Conservation (phyloP, 768 basidiomycete species). For the Lentinula sp. region DNA sequence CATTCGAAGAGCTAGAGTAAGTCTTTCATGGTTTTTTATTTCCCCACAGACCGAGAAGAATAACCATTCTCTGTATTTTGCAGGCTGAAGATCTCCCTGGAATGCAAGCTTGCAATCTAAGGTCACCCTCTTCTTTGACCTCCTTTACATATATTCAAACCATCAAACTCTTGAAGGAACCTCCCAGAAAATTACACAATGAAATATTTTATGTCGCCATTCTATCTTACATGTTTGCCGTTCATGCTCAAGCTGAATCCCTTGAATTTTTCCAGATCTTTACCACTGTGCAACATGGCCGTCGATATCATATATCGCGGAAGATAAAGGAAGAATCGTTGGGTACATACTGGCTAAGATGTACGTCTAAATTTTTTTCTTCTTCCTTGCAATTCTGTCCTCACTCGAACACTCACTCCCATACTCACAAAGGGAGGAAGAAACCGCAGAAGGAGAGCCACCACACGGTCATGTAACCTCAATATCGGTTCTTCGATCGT, state of each 20-base stretch:
- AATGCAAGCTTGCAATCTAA: conserved; percentile 93
- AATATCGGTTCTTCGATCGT: conserved; percentile 88
- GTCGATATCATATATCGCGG: conserved; percentile 87
- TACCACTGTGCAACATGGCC: conserved; percentile 97
- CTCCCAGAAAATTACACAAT: conserved; percentile 92
- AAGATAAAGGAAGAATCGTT: conserved; percentile 88
- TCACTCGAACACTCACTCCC: background rate
- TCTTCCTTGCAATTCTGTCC: background rate
- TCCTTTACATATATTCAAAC: background rate
- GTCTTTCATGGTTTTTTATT: background rate
- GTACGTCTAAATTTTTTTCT: conserved; percentile 36
- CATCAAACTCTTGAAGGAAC: conserved; percentile 43
- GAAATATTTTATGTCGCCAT: conserved; percentile 55
- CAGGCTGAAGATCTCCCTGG: conserved; percentile 86
- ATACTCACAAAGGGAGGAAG: conserved; percentile 52
- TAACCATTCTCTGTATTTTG: background rate
- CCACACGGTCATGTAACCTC: conserved; percentile 95
- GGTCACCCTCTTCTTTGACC: background rate
- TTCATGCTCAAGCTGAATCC: background rate
- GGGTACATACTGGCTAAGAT: conserved; percentile 97
- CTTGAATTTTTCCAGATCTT: conserved; percentile 42
- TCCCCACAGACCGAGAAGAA: background rate
- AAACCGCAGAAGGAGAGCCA: conserved; percentile 52
- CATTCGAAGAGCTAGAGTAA: conserved; percentile 36
- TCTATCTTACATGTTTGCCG: background rate